Base-by-base conservation (phyloP, 2,329 filamentous ascomycete species). In the Ophiostoma sp. region DNA sequence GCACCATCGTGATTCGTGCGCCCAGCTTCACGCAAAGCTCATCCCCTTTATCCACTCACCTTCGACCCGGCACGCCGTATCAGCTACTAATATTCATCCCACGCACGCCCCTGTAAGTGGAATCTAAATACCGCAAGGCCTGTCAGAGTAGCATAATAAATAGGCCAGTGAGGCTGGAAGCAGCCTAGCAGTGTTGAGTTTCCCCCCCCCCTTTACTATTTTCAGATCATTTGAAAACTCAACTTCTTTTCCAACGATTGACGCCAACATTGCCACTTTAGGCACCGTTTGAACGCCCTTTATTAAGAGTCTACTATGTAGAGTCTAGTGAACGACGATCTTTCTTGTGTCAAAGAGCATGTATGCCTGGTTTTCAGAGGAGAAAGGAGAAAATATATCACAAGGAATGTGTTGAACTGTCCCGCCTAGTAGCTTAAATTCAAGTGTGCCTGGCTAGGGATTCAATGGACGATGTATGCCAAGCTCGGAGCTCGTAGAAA, bases 81-180 rank as follows among this genome's bases (percentile, higher is more conserved):
- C 52, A 57, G 52, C 52, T 57, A 48, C 15, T 48, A 4, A 48
- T 48, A 48, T 17, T 48, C 44, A 48, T 48, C 23, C n/a, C 23
- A 57, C 52, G 52, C 57, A 62, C 23, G 57, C 23, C 57, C 57
- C 57, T 62, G 57, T 7, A 62, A 31, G 57, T 62, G 27, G 57
- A 33, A 62, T 31, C 5, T 23, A 62, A 62, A 62, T 62, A 27
- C 57, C 57, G 57, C 57, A 62, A 62, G 17, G 57, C 57, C 23
- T 27, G 23, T 13, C 11, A 27, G 27, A 57, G 52, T 23, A 57
- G 23, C 44, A 23, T 17, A 57, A 23, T 8, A 48, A 57, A 23
- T 8, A 48, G 44, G 44, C 3, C 57, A 15, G 23, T 33, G 57
- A 62, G 57, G 27, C 57, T 62, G 23, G 33, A 62, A 33, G 57